Conservation (phyloP, 2,329 filamentous ascomycete species). For the Nemania diffusa region DNA sequence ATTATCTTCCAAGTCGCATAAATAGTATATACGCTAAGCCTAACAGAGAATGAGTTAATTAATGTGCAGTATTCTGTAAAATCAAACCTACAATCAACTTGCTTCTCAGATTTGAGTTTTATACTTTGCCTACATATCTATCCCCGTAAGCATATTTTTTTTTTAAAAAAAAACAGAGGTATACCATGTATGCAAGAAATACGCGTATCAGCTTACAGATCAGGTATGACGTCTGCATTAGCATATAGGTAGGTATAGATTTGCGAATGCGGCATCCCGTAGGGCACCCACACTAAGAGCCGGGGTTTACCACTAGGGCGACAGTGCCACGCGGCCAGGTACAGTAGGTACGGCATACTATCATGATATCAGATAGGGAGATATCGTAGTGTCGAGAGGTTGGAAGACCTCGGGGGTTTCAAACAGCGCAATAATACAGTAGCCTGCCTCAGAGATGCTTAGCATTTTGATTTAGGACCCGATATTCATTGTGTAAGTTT, state of each 20-base stretch:
- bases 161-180: too few species aligned
- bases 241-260: background rate
- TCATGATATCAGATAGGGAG: background rate
- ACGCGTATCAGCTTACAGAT: background rate
- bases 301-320: background rate
- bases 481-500: too few species aligned
- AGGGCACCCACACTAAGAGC: background rate
- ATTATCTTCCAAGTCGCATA: background rate
- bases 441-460: background rate
- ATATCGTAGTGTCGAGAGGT: too few species aligned
- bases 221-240: constrained; percentile 9
- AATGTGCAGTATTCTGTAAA: background rate
- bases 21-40: background rate
- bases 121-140: background rate
- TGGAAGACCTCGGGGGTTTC: background rate
- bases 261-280: too few species aligned
- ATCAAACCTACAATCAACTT: background rate
- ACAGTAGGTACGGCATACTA: background rate
- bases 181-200: background rate
- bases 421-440: background rate
- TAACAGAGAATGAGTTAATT: background rate
- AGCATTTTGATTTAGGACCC: background rate
- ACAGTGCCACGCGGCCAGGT: background rate
- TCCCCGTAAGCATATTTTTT: too few species aligned
- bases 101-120: background rate